phyloP scores from a whole-genome alignment of 768 basidiomycete genomes.

The Cystofilobasidium bisporidii region DNA sequence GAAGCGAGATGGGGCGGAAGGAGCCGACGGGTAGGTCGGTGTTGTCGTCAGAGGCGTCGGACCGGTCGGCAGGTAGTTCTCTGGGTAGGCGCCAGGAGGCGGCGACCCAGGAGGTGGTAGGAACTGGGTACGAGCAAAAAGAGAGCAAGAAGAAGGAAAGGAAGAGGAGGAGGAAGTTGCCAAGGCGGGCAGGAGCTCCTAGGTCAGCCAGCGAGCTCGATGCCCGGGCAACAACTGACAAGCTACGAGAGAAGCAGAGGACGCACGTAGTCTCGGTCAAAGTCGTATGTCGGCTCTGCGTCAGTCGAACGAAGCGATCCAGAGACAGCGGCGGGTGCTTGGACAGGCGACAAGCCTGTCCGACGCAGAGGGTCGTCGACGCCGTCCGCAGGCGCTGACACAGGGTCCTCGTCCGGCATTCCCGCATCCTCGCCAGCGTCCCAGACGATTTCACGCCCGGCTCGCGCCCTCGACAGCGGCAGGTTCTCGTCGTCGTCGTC shows the following conservation, averaged over 20 bases:
- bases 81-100: conserved; percentile 26
- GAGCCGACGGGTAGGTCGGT: conserved; percentile 22
- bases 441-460: not conserved
- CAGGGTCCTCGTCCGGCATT: conserved; percentile 1
- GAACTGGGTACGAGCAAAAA: conserved; percentile 8
- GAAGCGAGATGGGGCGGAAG: conserved; percentile 23
- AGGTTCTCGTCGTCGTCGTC: conserved; percentile 23
- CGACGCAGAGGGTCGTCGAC: not conserved
- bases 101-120: conserved; percentile 26
- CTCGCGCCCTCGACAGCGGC: conserved; percentile 9
- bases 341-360: not conserved
- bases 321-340: not conserved
- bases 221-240: too few species aligned
- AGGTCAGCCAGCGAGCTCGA: too few species aligned
- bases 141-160: not conserved
- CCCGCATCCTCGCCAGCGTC: conserved; percentile 9
- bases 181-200: not conserved
- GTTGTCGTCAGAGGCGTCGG: conserved; percentile 28
- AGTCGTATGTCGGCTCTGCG: conserved; percentile 20
- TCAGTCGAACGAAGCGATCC: not conserved
- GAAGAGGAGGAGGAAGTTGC: not conserved
- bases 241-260: too few species aligned
- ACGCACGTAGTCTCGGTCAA: conserved; percentile 26
- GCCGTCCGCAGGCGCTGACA: conserved; percentile 2
- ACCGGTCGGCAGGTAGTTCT: conserved; percentile 24